These are phyloP conservation scores for Ophiostoma triangulosporum DNA, from an alignment of 2,329 filamentous ascomycete species.

Conservation along the genomic window DNA sequence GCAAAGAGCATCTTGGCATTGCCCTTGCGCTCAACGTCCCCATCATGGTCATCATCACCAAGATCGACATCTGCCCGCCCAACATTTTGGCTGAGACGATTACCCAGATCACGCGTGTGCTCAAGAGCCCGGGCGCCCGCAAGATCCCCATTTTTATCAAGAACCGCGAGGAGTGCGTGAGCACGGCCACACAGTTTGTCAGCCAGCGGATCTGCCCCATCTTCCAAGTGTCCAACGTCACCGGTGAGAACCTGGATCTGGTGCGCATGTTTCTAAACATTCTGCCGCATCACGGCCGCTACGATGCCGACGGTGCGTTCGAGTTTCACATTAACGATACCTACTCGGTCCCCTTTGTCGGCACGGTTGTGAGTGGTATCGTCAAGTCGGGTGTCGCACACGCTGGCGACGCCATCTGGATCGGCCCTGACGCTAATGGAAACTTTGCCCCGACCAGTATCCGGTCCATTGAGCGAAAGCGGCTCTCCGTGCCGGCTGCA, in stretches of 20 bases:
- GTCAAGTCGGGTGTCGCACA: conserved; percentile 81
- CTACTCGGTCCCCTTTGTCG: conserved; percentile 93
- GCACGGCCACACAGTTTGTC: conserved; percentile 91
- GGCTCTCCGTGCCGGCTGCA: conserved; percentile 75
- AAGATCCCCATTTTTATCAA: conserved; percentile 97
- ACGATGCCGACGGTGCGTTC: conserved; percentile 75
- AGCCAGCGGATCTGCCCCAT: conserved; percentile 91
- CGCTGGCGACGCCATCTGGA: conserved; percentile 73
- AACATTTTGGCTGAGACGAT: conserved; percentile 92
- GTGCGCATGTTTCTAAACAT: conserved; percentile 92
- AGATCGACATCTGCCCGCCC: conserved; percentile 95
- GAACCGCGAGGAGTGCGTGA: conserved; percentile 78
- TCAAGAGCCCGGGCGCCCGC: conserved; percentile 83
- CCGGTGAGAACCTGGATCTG: conserved; percentile 77
- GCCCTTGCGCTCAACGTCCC: conserved; percentile 90
- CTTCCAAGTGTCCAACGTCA: conserved; percentile 97
- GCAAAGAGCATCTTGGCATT: conserved; percentile 92
- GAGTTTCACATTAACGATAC: conserved; percentile 96
- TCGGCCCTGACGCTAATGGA: conserved; percentile 82
- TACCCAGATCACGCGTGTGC: conserved; percentile 77
- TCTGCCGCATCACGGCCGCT: conserved; percentile 84
- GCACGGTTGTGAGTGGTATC: conserved; percentile 90
- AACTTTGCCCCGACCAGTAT: conserved; percentile 80
- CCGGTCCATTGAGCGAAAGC: conserved; percentile 86
- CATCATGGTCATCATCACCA: conserved; percentile 95